Evolutionary conservation across 129 eudicot species (phyloP), one percentile per base, ranked within the genome.

Genomic region (Daucus carota): DNA sequence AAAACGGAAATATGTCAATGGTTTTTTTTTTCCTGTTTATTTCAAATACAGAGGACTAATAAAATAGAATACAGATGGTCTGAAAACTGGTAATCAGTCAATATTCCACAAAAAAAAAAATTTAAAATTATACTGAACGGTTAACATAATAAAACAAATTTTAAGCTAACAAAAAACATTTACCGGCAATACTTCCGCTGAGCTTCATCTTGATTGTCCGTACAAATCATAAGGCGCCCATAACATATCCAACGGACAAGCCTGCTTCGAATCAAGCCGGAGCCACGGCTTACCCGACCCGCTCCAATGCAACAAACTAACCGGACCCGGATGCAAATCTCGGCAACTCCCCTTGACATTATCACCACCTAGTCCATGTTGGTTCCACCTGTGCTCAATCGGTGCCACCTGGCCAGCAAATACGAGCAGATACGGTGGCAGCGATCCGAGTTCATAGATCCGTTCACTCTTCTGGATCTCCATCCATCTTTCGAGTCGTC

Each of bases 261-360:
- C 85, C 71, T 75, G 83, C 33, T 83, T 84, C 7, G 90, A 70
- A 76, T 87, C 98, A 8, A 94, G 90, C 81, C 98, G 75, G 14
- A 87, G 72, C 98, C 98, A 94, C 5, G 98, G 98, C 87, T 94
- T 94, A 28, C 98, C 98, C 67, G 85, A 77, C 32, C 98, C 98
- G 65, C 96, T 88, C 98, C 98, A 94, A 81, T 94, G 98, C 11
- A 94, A 79, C 5, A 94, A 76, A 57, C 96, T 88, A 33, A 94
- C 98, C 41, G 97, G 93, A 70, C 98, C 98, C 3, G 98, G 85
- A 69, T 94, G 98, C n/a, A 94, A 84, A 78, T 94, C 93, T 32
- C 98, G 73, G 84, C 98, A 94, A 76, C 97, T 94, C 4, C 98
- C 98, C 29, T 75, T 81, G 2, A 93, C 96, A 63, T 93, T 93